Conservation (phyloP, 805 yeast genomes). For the Candida khao-thaluensis region DNA sequence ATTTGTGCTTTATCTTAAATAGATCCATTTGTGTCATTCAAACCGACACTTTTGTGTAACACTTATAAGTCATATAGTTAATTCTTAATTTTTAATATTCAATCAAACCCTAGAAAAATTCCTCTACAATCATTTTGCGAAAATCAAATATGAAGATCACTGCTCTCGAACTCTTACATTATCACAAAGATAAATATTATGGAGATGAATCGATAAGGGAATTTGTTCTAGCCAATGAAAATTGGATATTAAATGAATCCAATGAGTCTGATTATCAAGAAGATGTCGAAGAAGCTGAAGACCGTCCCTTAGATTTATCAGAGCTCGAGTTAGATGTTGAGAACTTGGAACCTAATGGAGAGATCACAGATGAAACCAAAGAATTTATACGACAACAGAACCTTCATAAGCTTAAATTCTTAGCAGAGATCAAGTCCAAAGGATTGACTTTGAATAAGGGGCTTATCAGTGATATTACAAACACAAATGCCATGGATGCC, state of each 20-base stretch:
- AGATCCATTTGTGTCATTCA: too few relatives aligned
- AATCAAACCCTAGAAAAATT: too few relatives aligned
- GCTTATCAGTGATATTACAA: not conserved
- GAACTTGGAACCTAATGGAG: not conserved
- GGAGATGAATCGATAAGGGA: slow-evolving; percentile 2
- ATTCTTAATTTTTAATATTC: not conserved
- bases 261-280: slow-evolving; percentile 17
- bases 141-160: slow-evolving; percentile 13
- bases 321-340: slow-evolving; percentile 4
- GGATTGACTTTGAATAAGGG: slow-evolving; percentile 15
- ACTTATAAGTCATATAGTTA: too few relatives aligned
- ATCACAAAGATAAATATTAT: slow-evolving; percentile 16
- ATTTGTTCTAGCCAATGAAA: slow-evolving; percentile 7
- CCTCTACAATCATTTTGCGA: too few relatives aligned
- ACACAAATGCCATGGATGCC: not conserved
- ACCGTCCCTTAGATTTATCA: not conserved
- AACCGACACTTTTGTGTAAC: too few relatives aligned
- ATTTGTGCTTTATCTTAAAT: too few relatives aligned
- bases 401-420: slow-evolving; percentile 22
- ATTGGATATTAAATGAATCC: slow-evolving; percentile 8
- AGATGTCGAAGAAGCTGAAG: slow-evolving; percentile 9
- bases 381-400: slow-evolving; percentile 15
- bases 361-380: not conserved
- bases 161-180: slow-evolving; percentile 17
- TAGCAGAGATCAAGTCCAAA: slow-evolving; percentile 23